Evolutionary conservation across 345 rosid species (phyloP).

Genomic region (Pseudoturritis turrita): DNA sequence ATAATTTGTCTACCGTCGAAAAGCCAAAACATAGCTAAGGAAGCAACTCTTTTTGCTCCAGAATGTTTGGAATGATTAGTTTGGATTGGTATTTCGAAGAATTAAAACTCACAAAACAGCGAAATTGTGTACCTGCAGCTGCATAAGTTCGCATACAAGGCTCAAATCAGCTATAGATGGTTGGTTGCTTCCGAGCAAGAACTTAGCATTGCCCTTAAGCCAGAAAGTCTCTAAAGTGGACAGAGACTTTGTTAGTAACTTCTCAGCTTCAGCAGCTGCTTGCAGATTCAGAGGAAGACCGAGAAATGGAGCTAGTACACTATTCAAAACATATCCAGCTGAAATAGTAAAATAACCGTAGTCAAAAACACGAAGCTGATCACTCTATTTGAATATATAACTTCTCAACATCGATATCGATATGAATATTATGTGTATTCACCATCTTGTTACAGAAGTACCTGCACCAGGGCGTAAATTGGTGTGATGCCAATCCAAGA

Average conservation of each 20-base stretch:
- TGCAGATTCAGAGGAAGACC: slow-evolving; percentile 49
- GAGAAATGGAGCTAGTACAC: slow-evolving; percentile 46
- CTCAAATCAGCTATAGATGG: slow-evolving; percentile 85
- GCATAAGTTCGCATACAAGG: slow-evolving; percentile 80
- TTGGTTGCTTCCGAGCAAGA: slow-evolving; percentile 67
- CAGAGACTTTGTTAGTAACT: slow-evolving; percentile 48
- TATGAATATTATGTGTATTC: neutral
- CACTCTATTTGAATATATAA: neutral
- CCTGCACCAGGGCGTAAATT: slow-evolving; percentile 74
- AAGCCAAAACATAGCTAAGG: neutral
- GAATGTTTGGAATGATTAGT: neutral
- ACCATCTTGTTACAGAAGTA: neutral
- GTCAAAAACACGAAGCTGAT: neutral
- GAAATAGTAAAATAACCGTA: neutral
- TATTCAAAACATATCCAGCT: slow-evolving; percentile 48
- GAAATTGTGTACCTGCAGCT: slow-evolving; percentile 52
- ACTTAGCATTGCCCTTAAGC: slow-evolving; percentile 69
- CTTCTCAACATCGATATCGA: neutral
- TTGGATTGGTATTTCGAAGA: neutral
- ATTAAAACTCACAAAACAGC: neutral
- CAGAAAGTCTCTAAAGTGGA: slow-evolving; percentile 62
- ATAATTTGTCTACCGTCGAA: neutral
- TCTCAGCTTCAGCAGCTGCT: slow-evolving; percentile 69
- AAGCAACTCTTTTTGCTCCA: neutral
- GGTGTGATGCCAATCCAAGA: slow-evolving; percentile 87